A percentile compares a stretch with the other conserved stretches of the same genome.
phyloP scores from a whole-genome alignment of 2,329 filamentous ascomycete genomes.

The Clonostachys solani region DNA sequence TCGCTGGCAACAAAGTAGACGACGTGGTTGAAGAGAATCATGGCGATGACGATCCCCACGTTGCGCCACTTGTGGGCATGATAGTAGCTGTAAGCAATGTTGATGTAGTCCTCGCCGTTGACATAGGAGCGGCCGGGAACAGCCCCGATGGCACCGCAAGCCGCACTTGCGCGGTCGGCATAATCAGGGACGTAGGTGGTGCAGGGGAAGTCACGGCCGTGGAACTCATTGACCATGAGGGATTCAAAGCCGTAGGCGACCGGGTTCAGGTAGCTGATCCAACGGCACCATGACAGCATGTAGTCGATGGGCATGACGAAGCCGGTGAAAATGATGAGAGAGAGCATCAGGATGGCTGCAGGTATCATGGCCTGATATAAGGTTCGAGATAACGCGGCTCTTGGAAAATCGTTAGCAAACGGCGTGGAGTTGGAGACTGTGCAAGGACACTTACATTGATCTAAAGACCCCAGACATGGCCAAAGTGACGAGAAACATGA shows the following conservation, averaged over 20 bases:
- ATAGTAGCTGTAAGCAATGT: constrained; percentile 50
- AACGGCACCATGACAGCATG: constrained; percentile 46
- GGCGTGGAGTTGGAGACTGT: constrained; percentile 42
- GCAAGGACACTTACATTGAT: constrained; percentile 53
- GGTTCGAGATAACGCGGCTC: constrained; percentile 63
- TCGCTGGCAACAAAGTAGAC: constrained; percentile 26
- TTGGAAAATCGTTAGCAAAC: constrained; percentile 28
- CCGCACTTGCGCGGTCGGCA: constrained; percentile 19
- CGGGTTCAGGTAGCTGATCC: constrained; percentile 73
- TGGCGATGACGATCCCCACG: constrained; percentile 54
- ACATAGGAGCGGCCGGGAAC: constrained; percentile 46
- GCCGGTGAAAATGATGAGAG: constrained; percentile 43
- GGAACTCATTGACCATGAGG: constrained; percentile 71
- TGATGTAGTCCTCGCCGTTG: constrained; percentile 53
- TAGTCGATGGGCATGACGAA: constrained; percentile 33
- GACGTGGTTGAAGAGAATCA: constrained; percentile 35
- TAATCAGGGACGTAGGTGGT: constrained; percentile 42
- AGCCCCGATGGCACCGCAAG: constrained; percentile 57
- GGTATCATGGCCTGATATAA: constrained; percentile 52
- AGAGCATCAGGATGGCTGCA: constrained; percentile 23
- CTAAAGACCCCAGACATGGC: constrained; percentile 41
- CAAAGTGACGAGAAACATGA: constrained; percentile 68
- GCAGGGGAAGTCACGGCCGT: constrained; percentile 52
- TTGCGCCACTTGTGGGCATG: constrained; percentile 50
- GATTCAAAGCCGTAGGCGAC: constrained; percentile 72